Conservation (phyloP, 257 asterid genomes). For the Schizonepeta tenuifolia region DNA sequence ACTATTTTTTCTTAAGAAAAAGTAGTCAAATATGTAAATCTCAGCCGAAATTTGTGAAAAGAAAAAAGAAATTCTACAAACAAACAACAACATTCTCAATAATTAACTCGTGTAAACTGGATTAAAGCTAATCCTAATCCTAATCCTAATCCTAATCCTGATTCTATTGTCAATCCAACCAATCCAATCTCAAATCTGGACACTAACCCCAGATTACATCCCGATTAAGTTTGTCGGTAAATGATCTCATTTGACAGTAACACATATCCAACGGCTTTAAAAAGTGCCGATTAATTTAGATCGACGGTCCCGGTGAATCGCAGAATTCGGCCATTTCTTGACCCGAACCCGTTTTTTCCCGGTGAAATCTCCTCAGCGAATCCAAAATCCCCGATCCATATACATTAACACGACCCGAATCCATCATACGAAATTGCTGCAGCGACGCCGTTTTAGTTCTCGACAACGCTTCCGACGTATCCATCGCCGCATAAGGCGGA, state of each 20-base stretch:
- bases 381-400: slow-evolving; percentile 35
- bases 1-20: too few relatives aligned
- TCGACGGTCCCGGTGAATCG: slow-evolving; percentile 37
- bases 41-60: background rate
- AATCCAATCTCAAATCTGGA: slow-evolving; percentile 6
- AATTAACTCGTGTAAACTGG: slow-evolving; percentile 13
- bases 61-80: background rate
- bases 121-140: slow-evolving; percentile 8
- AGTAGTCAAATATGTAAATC: background rate
- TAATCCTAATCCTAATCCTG: slow-evolving; percentile 14
- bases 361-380: slow-evolving; percentile 37
- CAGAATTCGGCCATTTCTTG: slow-evolving; percentile 31
- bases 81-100: background rate
- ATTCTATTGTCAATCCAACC: background rate
- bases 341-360: slow-evolving; percentile 31
- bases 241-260: slow-evolving; percentile 7
- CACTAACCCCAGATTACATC: slow-evolving; percentile 24
- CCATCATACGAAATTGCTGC: slow-evolving; percentile 20
- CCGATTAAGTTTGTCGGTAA: slow-evolving; percentile 23
- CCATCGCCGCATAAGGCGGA: slow-evolving; percentile 9
- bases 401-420: slow-evolving; percentile 28
- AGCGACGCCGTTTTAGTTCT: slow-evolving; percentile 30
- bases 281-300: slow-evolving; percentile 27
- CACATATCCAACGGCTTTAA: slow-evolving; percentile 34
- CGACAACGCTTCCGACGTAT: slow-evolving; percentile 8